Percentiles rank a stretch among this genome's conserved stretches.
These are phyloP conservation scores for Dispira parvispora DNA, from an alignment of 192 early-diverging fungal genomes.

Conservation along the genomic window DNA sequence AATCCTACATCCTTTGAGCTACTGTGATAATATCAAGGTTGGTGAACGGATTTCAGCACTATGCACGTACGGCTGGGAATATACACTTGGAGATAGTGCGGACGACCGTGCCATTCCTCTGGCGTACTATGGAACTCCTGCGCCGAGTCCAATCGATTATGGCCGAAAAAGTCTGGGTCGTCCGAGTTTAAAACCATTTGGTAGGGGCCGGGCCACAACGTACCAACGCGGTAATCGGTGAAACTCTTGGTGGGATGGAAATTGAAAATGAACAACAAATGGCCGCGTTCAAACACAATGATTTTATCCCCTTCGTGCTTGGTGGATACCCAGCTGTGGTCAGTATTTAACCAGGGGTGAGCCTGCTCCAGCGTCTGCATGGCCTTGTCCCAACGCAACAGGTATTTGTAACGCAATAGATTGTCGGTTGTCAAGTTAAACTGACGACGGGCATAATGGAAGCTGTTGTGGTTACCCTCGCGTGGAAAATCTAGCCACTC, in stretches of 20 bases:
- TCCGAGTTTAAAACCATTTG: slow-evolving; percentile 65
- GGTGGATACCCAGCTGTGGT: slow-evolving; percentile 66
- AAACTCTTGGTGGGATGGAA: slow-evolving; percentile 76
- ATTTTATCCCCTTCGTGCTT: slow-evolving; percentile 90
- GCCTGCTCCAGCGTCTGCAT: slow-evolving; percentile 67
- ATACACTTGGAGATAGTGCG: slow-evolving; percentile 69
- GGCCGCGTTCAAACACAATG: slow-evolving; percentile 80
- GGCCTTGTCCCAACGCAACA: slow-evolving; percentile 75
- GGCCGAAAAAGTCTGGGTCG: slow-evolving; percentile 57
- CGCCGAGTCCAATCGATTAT: slow-evolving; percentile 47
- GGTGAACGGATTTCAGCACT: slow-evolving; percentile 34
- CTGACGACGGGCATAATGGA: slow-evolving; percentile 89
- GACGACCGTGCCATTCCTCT: slow-evolving; percentile 49
- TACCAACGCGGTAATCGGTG: slow-evolving; percentile 76
- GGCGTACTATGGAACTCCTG: slow-evolving; percentile 54
- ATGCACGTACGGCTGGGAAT: slow-evolving; percentile 56
- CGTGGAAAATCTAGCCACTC: slow-evolving; percentile 99
- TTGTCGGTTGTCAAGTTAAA: slow-evolving; percentile 86
- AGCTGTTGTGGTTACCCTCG: slow-evolving; percentile 72
- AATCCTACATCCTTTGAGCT: no score
- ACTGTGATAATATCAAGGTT: no score
- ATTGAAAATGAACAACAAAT: slow-evolving; percentile 86
- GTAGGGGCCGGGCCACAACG: slow-evolving; percentile 50
- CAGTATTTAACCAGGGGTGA: slow-evolving; percentile 46
- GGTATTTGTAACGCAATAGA: slow-evolving; percentile 79